These are phyloP conservation scores for Fusarium redolens DNA, from an alignment of 2,329 filamentous ascomycete genomes.

Conservation along the genomic window DNA sequence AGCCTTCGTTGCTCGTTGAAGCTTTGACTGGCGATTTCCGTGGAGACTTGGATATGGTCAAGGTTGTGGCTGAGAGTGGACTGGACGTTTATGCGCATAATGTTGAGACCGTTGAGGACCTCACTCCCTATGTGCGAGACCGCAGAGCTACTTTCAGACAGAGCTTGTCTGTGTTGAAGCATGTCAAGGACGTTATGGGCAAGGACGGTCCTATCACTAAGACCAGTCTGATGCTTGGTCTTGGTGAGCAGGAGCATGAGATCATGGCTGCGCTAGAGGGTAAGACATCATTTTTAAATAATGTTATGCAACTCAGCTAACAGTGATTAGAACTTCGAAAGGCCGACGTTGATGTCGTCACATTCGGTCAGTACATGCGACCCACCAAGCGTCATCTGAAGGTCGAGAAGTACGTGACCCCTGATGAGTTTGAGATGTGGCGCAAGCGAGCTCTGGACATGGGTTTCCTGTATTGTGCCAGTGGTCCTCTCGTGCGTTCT, in stretches of 20 bases:
- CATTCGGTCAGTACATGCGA: constrained; percentile 99
- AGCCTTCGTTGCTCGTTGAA: constrained; percentile 81
- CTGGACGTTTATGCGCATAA: constrained; percentile 98
- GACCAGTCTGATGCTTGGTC: constrained; percentile 95
- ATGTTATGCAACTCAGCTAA: constrained; percentile 19
- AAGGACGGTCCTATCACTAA: constrained; percentile 89
- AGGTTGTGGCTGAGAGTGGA: constrained; percentile 84
- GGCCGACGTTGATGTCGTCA: constrained; percentile 90
- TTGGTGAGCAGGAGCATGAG: constrained; percentile 92
- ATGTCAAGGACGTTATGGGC: constrained; percentile 80
- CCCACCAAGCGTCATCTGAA: constrained; percentile 98
- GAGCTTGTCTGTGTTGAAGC: constrained; percentile 80
- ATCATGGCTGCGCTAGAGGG: constrained; percentile 80
- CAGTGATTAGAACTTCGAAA: constrained; percentile 74
- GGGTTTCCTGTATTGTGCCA: constrained; percentile 97
- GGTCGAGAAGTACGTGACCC: constrained; percentile 94
- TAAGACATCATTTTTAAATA: constrained; percentile 50
- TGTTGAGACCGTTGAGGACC: constrained; percentile 90
- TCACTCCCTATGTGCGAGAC: constrained; percentile 92
- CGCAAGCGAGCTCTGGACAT: constrained; percentile 88
- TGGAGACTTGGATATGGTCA: constrained; percentile 89
- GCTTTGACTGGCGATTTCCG: constrained; percentile 88
- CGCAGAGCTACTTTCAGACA: constrained; percentile 89
- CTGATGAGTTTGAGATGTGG: constrained; percentile 92
- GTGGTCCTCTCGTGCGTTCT: constrained; percentile 90